These are phyloP conservation scores for Gelatoporia subvermispora DNA, from an alignment of 768 basidiomycete species.

Conservation along the genomic window DNA sequence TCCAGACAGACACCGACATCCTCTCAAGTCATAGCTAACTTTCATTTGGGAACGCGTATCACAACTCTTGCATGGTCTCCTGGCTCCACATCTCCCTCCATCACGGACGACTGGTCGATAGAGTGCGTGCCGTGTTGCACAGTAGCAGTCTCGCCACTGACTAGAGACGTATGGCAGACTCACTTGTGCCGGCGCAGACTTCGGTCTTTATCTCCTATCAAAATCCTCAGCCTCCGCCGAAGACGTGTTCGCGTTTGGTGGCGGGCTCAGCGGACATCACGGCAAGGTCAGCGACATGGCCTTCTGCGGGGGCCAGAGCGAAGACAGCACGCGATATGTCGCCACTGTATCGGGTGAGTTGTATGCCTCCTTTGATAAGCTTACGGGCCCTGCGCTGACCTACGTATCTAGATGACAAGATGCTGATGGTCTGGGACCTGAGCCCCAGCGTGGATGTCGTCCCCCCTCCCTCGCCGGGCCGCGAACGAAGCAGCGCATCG, in stretches of 20 bases:
- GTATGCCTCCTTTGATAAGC: background rate
- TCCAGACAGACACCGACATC: constrained; percentile 36
- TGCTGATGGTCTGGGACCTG: constrained; percentile 87
- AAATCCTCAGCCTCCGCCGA: constrained; percentile 46
- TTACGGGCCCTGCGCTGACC: constrained; percentile 1
- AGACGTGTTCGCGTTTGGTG: constrained; percentile 65
- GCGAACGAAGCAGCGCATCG: constrained; percentile 24
- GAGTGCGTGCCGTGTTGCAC: constrained; percentile 43
- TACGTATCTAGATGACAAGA: constrained; percentile 59
- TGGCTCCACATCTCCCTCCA: constrained; percentile 58
- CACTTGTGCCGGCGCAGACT: constrained; percentile 62
- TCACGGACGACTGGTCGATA: constrained; percentile 61
- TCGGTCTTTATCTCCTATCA: constrained; percentile 64
- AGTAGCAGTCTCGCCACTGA: background rate
- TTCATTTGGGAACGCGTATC: constrained; percentile 65
- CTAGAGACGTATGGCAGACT: constrained; percentile 41
- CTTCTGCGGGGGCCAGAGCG: constrained; percentile 71
- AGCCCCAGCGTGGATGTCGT: constrained; percentile 47
- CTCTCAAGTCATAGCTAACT: constrained; percentile 55
- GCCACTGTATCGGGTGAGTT: constrained; percentile 72
- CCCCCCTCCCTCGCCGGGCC: constrained; percentile 30
- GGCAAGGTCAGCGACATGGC: constrained; percentile 72
- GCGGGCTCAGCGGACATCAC: constrained; percentile 78
- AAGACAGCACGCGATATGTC: constrained; percentile 67
- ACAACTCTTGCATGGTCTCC: constrained; percentile 81